Evolutionary conservation across 441 rosid species (phyloP), one percentile per base, ranked within the genome.

Genomic region (Oxalis stricta): DNA sequence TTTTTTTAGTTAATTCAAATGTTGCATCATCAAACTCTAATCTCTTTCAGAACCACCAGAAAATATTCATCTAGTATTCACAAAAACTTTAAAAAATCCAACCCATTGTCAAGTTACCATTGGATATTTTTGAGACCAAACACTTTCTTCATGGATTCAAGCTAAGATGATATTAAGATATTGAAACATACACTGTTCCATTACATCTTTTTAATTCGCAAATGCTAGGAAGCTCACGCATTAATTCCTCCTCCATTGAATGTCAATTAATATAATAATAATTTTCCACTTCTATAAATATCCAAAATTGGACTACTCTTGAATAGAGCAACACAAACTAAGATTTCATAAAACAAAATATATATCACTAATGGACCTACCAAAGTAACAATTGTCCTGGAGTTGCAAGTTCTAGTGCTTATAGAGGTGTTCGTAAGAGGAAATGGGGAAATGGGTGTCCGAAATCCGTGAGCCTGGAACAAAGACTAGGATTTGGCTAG

Each of bases 391-490:
- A 13, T 1, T 9, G 33, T 2, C n/a, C 20, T 9, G 37, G 28
- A 12, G 7, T 18, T 37, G 10, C 10, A 12, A 39, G 44, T 20
- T 12, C 15, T 21, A 36, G 23, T 11, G 28, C 15, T 42, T 87
- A 74, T 46, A 53, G 86, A 56, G 94, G 92, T 0, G 89, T 84
- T 2, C 73, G 92, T 0, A 73, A 70, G 61, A 56, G 96, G 29
- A 80, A 80, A 66, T 86, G 96, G 88, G 96, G 94, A 87, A 78
- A 66, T 87, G 94, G 94, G 94, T 87, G 11, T 87, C 96, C 0
- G 96, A 87, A 55, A 83, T 87, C 21, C 80, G 94, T 0, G 92
- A 87, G 38, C 89, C 89, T 0, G 86, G 96, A n/a, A 78, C 61
- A 42, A 87, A 80, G 61, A 76, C 68, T 7, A 55, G 94, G 10